Evolutionary conservation across 768 basidiomycete genomes (phyloP).

Genomic region (Trametes gibbosa): DNA sequence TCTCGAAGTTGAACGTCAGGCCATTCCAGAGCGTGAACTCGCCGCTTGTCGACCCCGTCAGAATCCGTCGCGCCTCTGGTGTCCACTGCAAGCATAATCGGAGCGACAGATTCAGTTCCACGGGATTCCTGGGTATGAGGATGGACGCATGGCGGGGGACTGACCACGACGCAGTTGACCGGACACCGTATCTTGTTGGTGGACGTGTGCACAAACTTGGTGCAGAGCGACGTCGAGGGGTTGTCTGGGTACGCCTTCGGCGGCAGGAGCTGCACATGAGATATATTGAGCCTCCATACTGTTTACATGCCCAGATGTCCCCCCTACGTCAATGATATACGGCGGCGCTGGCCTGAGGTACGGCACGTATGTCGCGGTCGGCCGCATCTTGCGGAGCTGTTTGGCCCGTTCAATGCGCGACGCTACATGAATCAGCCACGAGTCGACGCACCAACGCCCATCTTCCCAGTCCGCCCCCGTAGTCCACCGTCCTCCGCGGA

Average conservation of each 20-base stretch:
- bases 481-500: slow-evolving; percentile 93
- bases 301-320: slow-evolving; percentile 18
- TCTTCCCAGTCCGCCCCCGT: slow-evolving; percentile 82
- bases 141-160: slow-evolving; percentile 31
- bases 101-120: neutral
- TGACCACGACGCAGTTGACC: slow-evolving; percentile 89
- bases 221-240: slow-evolving; percentile 89
- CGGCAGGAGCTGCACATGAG: slow-evolving; percentile 71
- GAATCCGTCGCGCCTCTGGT: slow-evolving; percentile 87
- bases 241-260: slow-evolving; percentile 91
- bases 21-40: slow-evolving; percentile 99
- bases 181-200: slow-evolving; percentile 99
- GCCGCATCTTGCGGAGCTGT: slow-evolving; percentile 74
- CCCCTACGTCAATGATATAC: slow-evolving; percentile 82
- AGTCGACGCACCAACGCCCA: slow-evolving; percentile 70
- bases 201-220: slow-evolving; percentile 96
- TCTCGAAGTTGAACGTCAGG: slow-evolving; percentile 98
- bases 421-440: neutral
- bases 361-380: slow-evolving; percentile 73
- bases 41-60: slow-evolving; percentile 95
- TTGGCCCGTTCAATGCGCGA: neutral
- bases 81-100: slow-evolving; percentile 71
- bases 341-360: slow-evolving; percentile 82
- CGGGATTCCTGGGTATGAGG: neutral
- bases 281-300: slow-evolving; percentile 24